These are phyloP conservation scores for Microascus cirrosus DNA, from an alignment of 2,329 filamentous ascomycete genomes.

Conservation along the genomic window DNA sequence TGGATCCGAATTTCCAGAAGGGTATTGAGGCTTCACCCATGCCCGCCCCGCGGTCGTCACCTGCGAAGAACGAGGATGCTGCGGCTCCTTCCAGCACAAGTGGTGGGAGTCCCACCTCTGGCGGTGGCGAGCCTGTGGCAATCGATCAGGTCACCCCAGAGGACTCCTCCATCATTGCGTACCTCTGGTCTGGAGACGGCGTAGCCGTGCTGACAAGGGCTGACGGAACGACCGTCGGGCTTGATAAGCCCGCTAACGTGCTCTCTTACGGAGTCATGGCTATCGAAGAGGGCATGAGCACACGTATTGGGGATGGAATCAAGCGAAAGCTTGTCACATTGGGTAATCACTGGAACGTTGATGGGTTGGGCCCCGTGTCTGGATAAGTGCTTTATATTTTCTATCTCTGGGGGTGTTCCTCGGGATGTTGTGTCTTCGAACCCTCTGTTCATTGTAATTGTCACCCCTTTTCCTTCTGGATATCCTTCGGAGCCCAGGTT, in stretches of 20 bases:
- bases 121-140: slow-evolving; percentile 12
- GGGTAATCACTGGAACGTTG: slow-evolving; percentile 25
- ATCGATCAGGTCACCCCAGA: slow-evolving; percentile 29
- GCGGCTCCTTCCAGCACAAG: slow-evolving; percentile 3
- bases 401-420: neutral
- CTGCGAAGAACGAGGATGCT: slow-evolving; percentile 5
- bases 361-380: slow-evolving; percentile 9
- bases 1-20: slow-evolving; percentile 19
- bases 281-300: slow-evolving; percentile 27
- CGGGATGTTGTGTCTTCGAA: neutral
- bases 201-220: slow-evolving; percentile 21
- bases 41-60: slow-evolving; percentile 3
- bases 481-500: neutral
- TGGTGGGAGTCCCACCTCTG: slow-evolving; percentile 16
- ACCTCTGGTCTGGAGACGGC: slow-evolving; percentile 25
- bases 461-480: neutral
- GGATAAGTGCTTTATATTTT: neutral
- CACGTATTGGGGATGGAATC: slow-evolving; percentile 32
- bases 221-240: slow-evolving; percentile 19
- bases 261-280: slow-evolving; percentile 26
- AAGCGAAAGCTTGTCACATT: slow-evolving; percentile 28
- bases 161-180: slow-evolving; percentile 22
- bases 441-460: neutral
- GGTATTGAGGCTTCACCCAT: slow-evolving; percentile 7
- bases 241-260: slow-evolving; percentile 26